Base-by-base conservation (phyloP, 495 filamentous ascomycete genomes). In the Oidiodendron maius region DNA sequence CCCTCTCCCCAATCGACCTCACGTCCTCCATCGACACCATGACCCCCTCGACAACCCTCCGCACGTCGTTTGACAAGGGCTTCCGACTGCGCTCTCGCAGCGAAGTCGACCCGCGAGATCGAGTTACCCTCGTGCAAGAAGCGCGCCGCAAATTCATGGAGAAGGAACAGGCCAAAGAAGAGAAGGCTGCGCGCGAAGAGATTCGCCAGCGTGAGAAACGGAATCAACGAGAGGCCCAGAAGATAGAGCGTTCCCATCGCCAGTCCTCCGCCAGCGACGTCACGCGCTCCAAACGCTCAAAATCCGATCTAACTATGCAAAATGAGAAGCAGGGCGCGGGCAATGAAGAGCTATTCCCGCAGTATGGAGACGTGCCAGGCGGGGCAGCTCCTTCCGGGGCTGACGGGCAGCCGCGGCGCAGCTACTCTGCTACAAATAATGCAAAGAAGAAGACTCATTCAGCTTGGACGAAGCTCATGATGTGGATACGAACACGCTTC, bases 171-270 rank as follows among this genome's bases (percentile, higher is more conserved):
- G 71, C 64, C 47, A 78, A 79, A 64, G 70, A 76, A 37, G 75
- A 79, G 51, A 75, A 74, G 55, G 71, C 71, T 41, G 75, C 70
- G 32, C 73, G 71, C n/a, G 72, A 76, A 47, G 66, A 75, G 65
- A 70, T 78, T 54, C 64, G 63, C 3, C 44, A 42, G 8, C 11
- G 46, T 26, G 56, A 58, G 45, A 61, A 58, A 48, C 20, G 47
- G 4, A 42, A 53, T 15, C 39, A 53, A 35, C 58, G 53, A 44
- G 55, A 58, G 24, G 58, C 58, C 1, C 28, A 26, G 15, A 38
- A 53, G 52, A 51, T 50, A 5, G 55, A 51, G 34, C 32, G 52
- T 0, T 22, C 30, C 5, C 52, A 56, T 30, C 44, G 58, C 9
- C 13, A 47, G 15, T 48, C 48, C 8, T 45, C 40, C 15, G 55